A percentile compares a stretch with the other conserved stretches of the same genome.
phyloP scores from a whole-genome alignment of 2,329 filamentous ascomycete species.

The Ceratocystis eucalypticola region DNA sequence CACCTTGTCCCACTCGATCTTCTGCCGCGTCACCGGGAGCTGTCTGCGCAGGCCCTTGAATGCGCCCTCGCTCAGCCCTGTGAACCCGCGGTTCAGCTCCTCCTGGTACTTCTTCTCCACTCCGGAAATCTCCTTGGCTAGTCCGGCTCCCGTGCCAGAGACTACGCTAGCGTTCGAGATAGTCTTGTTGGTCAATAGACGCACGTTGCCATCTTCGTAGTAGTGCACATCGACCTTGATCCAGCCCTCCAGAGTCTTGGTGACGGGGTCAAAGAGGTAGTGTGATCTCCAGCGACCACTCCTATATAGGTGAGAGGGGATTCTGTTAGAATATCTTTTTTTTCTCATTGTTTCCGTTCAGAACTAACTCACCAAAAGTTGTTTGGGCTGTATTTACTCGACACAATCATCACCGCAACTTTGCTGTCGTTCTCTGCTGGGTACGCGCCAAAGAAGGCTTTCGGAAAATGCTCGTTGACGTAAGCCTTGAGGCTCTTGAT shows the following conservation, averaged over 20 bases:
- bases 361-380: conserved; percentile 68
- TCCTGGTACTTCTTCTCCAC: conserved; percentile 91
- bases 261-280: conserved; percentile 65
- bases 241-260: conserved; percentile 55
- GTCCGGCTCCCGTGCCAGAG: conserved; percentile 49
- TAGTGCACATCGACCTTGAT: conserved; percentile 97
- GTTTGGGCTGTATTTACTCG: conserved; percentile 93
- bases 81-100: conserved; percentile 84
- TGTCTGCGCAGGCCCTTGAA: conserved; percentile 91
- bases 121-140: conserved; percentile 63
- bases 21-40: conserved; percentile 90
- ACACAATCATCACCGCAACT: conserved; percentile 71
- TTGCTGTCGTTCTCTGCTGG: conserved; percentile 62
- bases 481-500: conserved; percentile 64
- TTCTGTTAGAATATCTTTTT: not conserved
- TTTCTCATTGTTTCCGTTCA: not conserved
- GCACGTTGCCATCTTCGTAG: conserved; percentile 97
- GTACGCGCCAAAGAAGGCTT: conserved; percentile 68
- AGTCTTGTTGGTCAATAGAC: conserved; percentile 76
- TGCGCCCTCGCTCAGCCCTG: conserved; percentile 75
- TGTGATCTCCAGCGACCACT: conserved; percentile 92
- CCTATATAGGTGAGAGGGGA: conserved; percentile 33
- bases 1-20: conserved; percentile 99
- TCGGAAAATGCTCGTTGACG: conserved; percentile 77
- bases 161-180: conserved; percentile 45